Conservation (phyloP, 2,329 filamentous ascomycete species). For the Sporothrix brasiliensis region DNA sequence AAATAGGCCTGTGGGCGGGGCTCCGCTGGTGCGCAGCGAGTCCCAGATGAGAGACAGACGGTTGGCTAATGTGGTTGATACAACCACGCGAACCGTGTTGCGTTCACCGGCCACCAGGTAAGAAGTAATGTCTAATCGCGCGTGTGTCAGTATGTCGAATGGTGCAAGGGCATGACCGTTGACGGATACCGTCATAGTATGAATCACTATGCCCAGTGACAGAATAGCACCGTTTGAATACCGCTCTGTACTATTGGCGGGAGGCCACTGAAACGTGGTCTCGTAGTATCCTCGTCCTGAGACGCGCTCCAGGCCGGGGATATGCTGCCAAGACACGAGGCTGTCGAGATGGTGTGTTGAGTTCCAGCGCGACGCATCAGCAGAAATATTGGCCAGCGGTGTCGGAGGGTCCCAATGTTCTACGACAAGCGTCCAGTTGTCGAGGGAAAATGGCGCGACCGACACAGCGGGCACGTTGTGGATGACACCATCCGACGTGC, state of each 20-base stretch:
- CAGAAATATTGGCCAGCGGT: neutral
- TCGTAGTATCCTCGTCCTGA: conserved; percentile 5
- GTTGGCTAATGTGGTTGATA: conserved; percentile 10
- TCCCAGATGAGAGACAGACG: conserved; percentile 15
- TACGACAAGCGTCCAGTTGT: neutral
- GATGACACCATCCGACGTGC: neutral
- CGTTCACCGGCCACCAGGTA: neutral
- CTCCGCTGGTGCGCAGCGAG: neutral
- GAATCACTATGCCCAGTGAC: neutral
- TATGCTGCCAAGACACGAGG: conserved; percentile 5
- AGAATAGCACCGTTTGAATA: neutral
- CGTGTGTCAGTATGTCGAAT: neutral
- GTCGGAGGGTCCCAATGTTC: conserved; percentile 17
- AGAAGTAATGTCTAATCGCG: neutral
- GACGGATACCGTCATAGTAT: neutral
- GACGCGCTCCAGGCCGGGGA: neutral
- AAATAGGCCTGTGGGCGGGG: neutral
- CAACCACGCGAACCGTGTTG: neutral
- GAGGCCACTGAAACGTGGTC: neutral
- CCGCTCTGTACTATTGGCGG: neutral
- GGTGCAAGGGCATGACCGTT: neutral
- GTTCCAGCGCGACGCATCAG: neutral
- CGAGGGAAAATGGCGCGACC: neutral
- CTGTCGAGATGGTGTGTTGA: neutral
- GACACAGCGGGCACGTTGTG: neutral